These are phyloP conservation scores for Stygiomarasmius scandens DNA, from an alignment of 1,284 basidiomycete genomes.

Conservation along the genomic window DNA sequence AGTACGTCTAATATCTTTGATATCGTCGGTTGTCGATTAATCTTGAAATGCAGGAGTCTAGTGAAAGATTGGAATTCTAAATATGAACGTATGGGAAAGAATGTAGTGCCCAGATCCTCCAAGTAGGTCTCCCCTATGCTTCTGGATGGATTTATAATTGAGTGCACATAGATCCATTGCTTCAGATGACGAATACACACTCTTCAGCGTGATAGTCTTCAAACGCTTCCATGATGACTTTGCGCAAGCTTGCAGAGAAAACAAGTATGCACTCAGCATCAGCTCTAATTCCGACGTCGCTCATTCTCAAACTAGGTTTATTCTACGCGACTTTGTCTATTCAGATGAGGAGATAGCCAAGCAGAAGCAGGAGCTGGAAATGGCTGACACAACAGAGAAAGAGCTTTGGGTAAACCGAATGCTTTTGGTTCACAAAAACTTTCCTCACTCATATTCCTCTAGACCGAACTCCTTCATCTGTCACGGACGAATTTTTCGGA, in stretches of 20 bases:
- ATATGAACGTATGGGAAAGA: slow-evolving; percentile 87
- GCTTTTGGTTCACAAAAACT: slow-evolving; percentile 23
- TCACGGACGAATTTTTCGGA: slow-evolving; percentile 97
- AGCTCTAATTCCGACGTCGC: neutral
- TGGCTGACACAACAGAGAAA: slow-evolving; percentile 87
- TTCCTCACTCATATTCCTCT: slow-evolving; percentile 12
- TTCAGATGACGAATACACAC: slow-evolving; percentile 87
- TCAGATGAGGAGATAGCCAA: slow-evolving; percentile 85
- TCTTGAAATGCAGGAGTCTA: slow-evolving; percentile 59
- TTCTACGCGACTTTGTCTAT: slow-evolving; percentile 93
- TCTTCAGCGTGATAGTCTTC: slow-evolving; percentile 92
- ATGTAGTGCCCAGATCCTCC: slow-evolving; percentile 94
- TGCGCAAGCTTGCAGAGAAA: slow-evolving; percentile 91
- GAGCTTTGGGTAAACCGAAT: slow-evolving; percentile 85
- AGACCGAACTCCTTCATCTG: slow-evolving; percentile 94
- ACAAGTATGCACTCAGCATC: slow-evolving; percentile 66
- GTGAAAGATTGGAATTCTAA: slow-evolving; percentile 88
- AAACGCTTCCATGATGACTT: slow-evolving; percentile 92
- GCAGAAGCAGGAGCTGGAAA: slow-evolving; percentile 81
- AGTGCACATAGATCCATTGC: slow-evolving; percentile 57
- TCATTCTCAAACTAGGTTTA: slow-evolving; percentile 56
- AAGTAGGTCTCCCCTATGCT: slow-evolving; percentile 52
- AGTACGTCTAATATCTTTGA: slow-evolving; percentile 60
- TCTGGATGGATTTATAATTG: slow-evolving; percentile 12
- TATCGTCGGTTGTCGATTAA: neutral